These are phyloP conservation scores for Penicillium sumatraense DNA, from an alignment of 2,329 filamentous ascomycete genomes.

Conservation along the genomic window DNA sequence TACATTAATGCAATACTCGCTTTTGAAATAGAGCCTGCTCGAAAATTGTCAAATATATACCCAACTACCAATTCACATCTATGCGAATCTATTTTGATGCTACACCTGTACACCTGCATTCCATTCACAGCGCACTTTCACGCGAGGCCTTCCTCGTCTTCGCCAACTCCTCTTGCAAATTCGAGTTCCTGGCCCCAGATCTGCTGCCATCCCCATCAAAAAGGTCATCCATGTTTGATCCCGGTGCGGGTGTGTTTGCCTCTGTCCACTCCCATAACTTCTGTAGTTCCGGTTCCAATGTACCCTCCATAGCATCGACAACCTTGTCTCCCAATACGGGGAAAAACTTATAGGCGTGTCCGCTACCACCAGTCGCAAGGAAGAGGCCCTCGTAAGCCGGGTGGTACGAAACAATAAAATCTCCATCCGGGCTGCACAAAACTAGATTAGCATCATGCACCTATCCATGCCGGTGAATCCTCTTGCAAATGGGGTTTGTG, in stretches of 20 bases:
- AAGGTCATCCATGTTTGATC: conserved; percentile 20
- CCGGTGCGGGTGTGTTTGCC: conserved; percentile 18
- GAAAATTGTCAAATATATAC: neutral
- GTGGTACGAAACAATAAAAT: conserved; percentile 74
- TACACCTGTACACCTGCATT: neutral
- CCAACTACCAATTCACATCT: neutral
- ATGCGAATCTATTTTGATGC: neutral
- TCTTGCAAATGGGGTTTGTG: too few species aligned
- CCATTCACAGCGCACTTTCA: conserved; percentile 28
- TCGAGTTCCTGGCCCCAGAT: conserved; percentile 39
- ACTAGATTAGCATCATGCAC: neutral
- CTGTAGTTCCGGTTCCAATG: conserved; percentile 45
- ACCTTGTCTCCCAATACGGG: conserved; percentile 59
- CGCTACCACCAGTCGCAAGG: conserved; percentile 57
- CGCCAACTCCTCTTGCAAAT: conserved; percentile 45
- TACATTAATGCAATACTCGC: too few species aligned
- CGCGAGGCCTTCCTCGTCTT: conserved; percentile 32
- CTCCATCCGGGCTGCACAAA: conserved; percentile 57
- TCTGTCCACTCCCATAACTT: conserved; percentile 49
- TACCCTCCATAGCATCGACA: conserved; percentile 51
- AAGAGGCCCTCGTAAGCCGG: conserved; percentile 59
- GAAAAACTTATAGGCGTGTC: conserved; percentile 60
- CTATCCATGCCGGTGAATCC: neutral
- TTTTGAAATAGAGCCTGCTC: too few species aligned
- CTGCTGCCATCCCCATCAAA: conserved; percentile 45